These are phyloP conservation scores for Fraxinus baroniana DNA, from an alignment of 305 asterid species.

Conservation along the genomic window DNA sequence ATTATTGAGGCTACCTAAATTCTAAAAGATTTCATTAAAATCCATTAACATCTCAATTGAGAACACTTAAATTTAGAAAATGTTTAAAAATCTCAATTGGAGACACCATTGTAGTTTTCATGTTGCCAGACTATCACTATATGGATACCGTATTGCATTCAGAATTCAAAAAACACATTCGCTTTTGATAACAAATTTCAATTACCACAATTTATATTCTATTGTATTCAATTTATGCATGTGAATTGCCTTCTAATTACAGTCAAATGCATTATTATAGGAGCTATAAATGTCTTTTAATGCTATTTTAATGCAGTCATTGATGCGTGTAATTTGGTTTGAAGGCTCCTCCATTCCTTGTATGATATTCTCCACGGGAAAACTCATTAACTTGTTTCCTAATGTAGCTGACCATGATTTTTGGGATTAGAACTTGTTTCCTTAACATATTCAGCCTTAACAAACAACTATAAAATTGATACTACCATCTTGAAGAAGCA, in stretches of 20 bases:
- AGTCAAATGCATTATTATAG: background rate
- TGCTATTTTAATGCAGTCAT: background rate
- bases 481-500: background rate
- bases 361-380: background rate
- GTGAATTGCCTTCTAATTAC: background rate
- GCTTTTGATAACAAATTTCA: background rate
- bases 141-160: background rate
- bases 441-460: background rate
- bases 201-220: too few relatives aligned
- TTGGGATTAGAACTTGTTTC: background rate
- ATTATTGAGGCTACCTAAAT: too few relatives aligned
- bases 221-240: background rate
- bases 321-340: background rate
- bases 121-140: background rate
- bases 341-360: background rate
- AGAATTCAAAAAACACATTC: background rate
- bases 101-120: too few relatives aligned
- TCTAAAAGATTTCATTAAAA: too few relatives aligned
- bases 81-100: too few relatives aligned
- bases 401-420: background rate
- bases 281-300: background rate
- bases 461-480: background rate
- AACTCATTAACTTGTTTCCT: background rate
- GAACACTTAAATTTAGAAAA: too few relatives aligned
- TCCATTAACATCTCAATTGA: too few relatives aligned